A percentile compares a stretch with the other conserved stretches of the same genome.
phyloP scores from a whole-genome alignment of 1,284 basidiomycete genomes.

The Pascua guehoae region DNA sequence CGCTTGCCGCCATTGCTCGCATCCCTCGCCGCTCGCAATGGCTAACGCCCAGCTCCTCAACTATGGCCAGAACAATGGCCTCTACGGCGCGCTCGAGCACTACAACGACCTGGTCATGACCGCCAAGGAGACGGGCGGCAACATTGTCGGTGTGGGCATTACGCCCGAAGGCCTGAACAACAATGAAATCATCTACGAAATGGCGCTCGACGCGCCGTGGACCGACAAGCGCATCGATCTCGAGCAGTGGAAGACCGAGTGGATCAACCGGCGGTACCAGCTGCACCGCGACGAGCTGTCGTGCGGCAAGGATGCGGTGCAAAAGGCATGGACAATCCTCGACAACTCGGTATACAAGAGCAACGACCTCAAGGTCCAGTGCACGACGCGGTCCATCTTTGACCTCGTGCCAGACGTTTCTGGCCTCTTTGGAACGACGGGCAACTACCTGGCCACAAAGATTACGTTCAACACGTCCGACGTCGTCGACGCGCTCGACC shows the following conservation, averaged over 20 bases:
- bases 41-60: slow-evolving; percentile 30
- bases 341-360: slow-evolving; percentile 51
- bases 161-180: slow-evolving; percentile 53
- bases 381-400: slow-evolving; percentile 51
- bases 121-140: slow-evolving; percentile 2
- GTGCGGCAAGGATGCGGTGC: slow-evolving; percentile 20
- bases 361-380: slow-evolving; percentile 43
- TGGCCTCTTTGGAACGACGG: slow-evolving; percentile 47
- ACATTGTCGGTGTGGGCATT: slow-evolving; percentile 46
- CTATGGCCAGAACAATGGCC: slow-evolving; percentile 52
- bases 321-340: slow-evolving; percentile 51
- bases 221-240: slow-evolving; percentile 43
- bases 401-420: slow-evolving; percentile 46
- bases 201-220: slow-evolving; percentile 54
- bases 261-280: slow-evolving; percentile 49
- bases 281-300: slow-evolving; percentile 25
- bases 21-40: too few relatives aligned
- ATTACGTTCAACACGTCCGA: slow-evolving; percentile 51
- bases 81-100: slow-evolving; percentile 45
- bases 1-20: not conserved
- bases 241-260: slow-evolving; percentile 42
- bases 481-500: slow-evolving; percentile 48
- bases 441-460: slow-evolving; percentile 44
- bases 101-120: slow-evolving; percentile 7
- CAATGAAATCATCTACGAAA: slow-evolving; percentile 53